Evolutionary conservation across 169 alveolate species (phyloP), one percentile per base, ranked within the genome.

Genomic region (Plasmodium reichenowi): DNA sequence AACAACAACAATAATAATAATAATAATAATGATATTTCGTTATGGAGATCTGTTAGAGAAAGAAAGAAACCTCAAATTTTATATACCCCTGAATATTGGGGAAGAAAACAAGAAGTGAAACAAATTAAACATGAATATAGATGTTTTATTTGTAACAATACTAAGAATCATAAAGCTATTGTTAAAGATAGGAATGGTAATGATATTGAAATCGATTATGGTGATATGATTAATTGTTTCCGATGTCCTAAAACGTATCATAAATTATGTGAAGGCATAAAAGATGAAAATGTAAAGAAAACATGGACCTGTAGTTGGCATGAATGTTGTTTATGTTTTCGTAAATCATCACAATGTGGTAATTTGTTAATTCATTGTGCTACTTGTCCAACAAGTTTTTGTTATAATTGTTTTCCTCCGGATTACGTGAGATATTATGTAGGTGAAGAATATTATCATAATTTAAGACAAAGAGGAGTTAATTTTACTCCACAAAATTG

Each of bases 291-390:
- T 58, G 93, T 91, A 26, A 92, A 92, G 91, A 90, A 90, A 74
- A 95, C 97, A 50, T 97, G 98, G 98, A 90, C 97, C 3, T 97
- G 98, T 59, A 91, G 97, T 54, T 97, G 98, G 98, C 98, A 97
- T 76, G 98, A 96, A 88, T 97, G 98, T 58, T 94, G 97, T 56
- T 88, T 95, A 32, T 97, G 98, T 72, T 94, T 95, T 92, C 92
- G 98, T 56, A 95, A 95, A 75, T 95, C 97, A 10, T 93, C 97
- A 8, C 97, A 95, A 88, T 96, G 96, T 72, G 98, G 98, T 60
- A 96, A 96, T 75, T 90, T 96, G 91, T 90, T 97, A 72, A 94
- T 97, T 60, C 98, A 97, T 89, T 97, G 98, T 94, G 95, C 97
- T 32, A 95, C 94, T 56, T 97, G 98, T 67, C 98, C 98, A 0